Percentiles rank a stretch among this genome's conserved stretches.
These are phyloP conservation scores for Diaporthe batatas DNA, from an alignment of 2,329 filamentous ascomycete genomes.

Conservation along the genomic window DNA sequence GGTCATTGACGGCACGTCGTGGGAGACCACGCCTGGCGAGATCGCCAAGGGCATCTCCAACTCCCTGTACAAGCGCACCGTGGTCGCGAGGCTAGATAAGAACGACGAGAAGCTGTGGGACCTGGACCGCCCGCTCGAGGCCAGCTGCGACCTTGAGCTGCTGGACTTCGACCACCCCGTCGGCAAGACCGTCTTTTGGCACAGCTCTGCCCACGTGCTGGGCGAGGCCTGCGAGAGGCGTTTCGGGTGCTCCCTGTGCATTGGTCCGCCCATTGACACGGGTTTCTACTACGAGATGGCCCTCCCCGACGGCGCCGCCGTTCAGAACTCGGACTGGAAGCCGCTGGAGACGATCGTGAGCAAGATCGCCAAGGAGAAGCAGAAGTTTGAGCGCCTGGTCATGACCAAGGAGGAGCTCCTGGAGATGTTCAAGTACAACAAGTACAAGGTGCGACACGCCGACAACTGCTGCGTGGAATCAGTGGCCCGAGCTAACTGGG, in stretches of 20 bases:
- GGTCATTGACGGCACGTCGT: conserved; percentile 81
- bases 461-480: neutral
- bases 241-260: conserved; percentile 92
- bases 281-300: conserved; percentile 99
- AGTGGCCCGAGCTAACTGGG: conserved; percentile 1
- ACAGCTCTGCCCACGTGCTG: conserved; percentile 80
- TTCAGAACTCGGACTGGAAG: conserved; percentile 85
- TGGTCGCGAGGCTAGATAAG: conserved; percentile 88
- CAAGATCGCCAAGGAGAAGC: conserved; percentile 95
- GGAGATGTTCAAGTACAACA: conserved; percentile 98
- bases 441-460: conserved; percentile 76
- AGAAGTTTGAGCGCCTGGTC: conserved; percentile 90
- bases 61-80: conserved; percentile 86
- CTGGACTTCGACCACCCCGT: conserved; percentile 80
- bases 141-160: conserved; percentile 86
- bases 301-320: conserved; percentile 76
- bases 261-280: conserved; percentile 90
- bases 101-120: conserved; percentile 84
- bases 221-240: conserved; percentile 92
- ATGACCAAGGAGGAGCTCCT: conserved; percentile 91
- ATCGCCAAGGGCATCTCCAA: conserved; percentile 86
- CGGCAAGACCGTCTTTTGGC: conserved; percentile 93
- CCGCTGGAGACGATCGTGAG: conserved; percentile 84
- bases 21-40: conserved; percentile 89
- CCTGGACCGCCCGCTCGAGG: conserved; percentile 89